phyloP scores from a whole-genome alignment of 1,284 basidiomycete genomes.

The Testicularia cyperi region DNA sequence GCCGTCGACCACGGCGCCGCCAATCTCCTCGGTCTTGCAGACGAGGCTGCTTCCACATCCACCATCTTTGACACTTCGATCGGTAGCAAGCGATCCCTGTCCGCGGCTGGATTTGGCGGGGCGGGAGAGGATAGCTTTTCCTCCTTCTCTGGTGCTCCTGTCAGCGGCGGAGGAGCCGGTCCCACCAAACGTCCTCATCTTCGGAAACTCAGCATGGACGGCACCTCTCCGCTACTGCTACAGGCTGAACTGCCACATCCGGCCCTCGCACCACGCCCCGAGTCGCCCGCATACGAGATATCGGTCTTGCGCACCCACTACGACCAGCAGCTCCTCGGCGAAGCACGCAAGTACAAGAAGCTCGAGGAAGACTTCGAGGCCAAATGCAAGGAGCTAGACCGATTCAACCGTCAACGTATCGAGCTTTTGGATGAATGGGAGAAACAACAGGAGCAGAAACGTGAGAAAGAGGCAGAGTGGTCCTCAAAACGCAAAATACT shows the following conservation, averaged over 20 bases:
- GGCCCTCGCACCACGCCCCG: constrained; percentile 18
- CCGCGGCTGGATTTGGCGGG: constrained; percentile 22
- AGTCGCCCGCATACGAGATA: constrained; percentile 39
- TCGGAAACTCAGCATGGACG: constrained; percentile 28
- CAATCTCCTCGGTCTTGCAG: constrained; percentile 11
- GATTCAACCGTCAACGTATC: constrained; percentile 46
- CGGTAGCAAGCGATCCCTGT: constrained; percentile 7
- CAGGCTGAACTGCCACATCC: constrained; percentile 15
- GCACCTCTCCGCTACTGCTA: constrained; percentile 20
- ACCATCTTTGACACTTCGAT: constrained; percentile 20
- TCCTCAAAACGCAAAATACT: constrained; percentile 6
- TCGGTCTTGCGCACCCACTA: constrained; percentile 41
- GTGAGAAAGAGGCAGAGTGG: constrained; percentile 33
- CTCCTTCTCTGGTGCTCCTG: constrained; percentile 2
- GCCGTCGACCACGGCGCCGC: constrained; percentile 16
- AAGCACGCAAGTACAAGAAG: constrained; percentile 41
- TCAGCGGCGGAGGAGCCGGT: too few relatives aligned
- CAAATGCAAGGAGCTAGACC: constrained; percentile 48
- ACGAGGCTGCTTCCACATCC: constrained; percentile 15
- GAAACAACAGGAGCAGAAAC: constrained; percentile 26
- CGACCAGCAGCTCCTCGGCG: constrained; percentile 42
- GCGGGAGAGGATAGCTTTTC: constrained; percentile 13
- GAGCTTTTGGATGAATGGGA: constrained; percentile 54
- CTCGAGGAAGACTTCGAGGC: constrained; percentile 43
- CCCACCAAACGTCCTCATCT: constrained; percentile 17